Base-by-base conservation (phyloP, 805 yeast genomes). In the Kodamaea nitidulidarum region DNA sequence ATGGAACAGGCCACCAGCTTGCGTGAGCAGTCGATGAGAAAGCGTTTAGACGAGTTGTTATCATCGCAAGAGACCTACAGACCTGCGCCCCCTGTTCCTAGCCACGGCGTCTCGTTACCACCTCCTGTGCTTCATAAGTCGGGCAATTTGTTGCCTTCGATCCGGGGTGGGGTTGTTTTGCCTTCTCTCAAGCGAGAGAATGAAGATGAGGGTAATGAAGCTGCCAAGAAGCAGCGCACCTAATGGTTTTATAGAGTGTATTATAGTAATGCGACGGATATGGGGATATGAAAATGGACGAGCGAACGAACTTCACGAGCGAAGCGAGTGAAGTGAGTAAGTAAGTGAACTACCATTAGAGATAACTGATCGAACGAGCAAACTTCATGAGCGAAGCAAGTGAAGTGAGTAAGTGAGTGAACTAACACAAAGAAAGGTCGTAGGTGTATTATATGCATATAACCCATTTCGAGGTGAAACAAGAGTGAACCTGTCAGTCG, bases 1-100 rank as follows among this genome's bases (percentile, higher is more conserved):
- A 66, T 71, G 74, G 81, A 76, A 51, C 70, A 63, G 42, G 80
- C 79, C 4, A 72, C 77, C 0, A 68, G 77, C 44, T 65, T 72
- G 40, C 60, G 80, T 39, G 80, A 75, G 47, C 54, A 51, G 27
- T 59, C 75, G 11, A 62, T 75, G 64, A 65, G 70, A 45, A 70
- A 68, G 45, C 51, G 79, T 34, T 60, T 75, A 36, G 79, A 75
- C 42, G 79, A 73, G 41, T 52, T 65, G 26, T 49, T 64, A 36
- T 66, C 58, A 22, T 43, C 43, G 29, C 35, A 32, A 18, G 34
- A 33, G 39, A 6, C 27, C n/a, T 38, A 34, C 22, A 22, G 35
- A 24, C 15, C 42, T 17, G 37, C 32, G 7, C 31, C 39, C 3
- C n/a, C 29, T 7, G 28, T 38, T 7, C 38, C 41, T 8, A 31